Evolutionary conservation across 768 basidiomycete species (phyloP).

Genomic region (Phallus indusiatus): DNA sequence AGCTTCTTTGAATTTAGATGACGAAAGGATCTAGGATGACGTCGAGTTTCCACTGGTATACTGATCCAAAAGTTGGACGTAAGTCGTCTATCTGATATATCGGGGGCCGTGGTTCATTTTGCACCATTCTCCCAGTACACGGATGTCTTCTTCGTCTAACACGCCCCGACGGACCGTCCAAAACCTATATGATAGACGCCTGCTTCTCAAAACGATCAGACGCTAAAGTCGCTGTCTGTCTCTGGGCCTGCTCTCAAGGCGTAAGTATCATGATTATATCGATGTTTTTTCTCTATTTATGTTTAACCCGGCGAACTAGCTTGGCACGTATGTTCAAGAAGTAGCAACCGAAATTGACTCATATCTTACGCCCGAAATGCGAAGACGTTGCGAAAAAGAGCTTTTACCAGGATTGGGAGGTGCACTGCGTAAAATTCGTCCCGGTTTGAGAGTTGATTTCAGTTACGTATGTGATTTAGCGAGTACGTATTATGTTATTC

Average conservation of each 20-base stretch:
- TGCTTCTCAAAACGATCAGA: constrained; percentile 50
- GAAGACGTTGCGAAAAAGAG: constrained; percentile 34
- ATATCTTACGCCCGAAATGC: constrained; percentile 36
- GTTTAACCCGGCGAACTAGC: background rate
- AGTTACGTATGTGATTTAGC: constrained; percentile 37
- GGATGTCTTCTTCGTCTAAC: constrained; percentile 55
- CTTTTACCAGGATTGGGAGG: constrained; percentile 34
- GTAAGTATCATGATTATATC: constrained; percentile 10
- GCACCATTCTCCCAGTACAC: constrained; percentile 40
- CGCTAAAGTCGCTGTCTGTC: constrained; percentile 59
- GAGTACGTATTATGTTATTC: constrained; percentile 35
- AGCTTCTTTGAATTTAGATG: no score
- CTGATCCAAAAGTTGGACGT: constrained; percentile 36
- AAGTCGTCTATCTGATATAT: no score
- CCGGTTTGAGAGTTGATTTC: constrained; percentile 30
- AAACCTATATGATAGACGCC: constrained; percentile 55
- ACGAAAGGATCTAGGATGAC: constrained; percentile 41
- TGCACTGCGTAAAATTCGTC: constrained; percentile 37
- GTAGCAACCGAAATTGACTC: constrained; percentile 34
- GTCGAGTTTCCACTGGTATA: constrained; percentile 35
- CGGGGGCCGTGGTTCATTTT: no score
- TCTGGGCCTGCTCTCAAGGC: constrained; percentile 57
- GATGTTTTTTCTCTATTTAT: background rate
- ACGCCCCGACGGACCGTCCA: constrained; percentile 36
- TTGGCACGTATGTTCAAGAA: constrained; percentile 45